Conservation (phyloP, 2,329 filamentous ascomycete genomes). For the Aspergillus flavus region DNA sequence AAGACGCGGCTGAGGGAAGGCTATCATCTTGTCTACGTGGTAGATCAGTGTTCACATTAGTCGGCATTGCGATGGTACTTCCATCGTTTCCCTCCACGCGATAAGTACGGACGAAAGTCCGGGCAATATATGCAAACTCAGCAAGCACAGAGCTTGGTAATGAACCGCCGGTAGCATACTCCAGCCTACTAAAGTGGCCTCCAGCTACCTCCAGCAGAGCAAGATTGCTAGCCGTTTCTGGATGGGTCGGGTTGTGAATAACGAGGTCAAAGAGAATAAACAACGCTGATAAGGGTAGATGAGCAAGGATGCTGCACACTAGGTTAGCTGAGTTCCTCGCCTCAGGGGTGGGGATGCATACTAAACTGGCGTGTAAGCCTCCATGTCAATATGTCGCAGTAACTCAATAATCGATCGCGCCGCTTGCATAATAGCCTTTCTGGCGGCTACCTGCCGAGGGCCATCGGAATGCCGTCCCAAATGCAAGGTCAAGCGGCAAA, state of each 20-base stretch:
- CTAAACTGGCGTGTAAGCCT: constrained; percentile 39
- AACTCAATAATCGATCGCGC: constrained; percentile 39
- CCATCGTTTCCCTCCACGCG: background rate
- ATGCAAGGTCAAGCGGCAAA: constrained; percentile 34
- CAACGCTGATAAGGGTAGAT: constrained; percentile 40
- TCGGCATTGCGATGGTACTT: background rate
- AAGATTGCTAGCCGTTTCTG: constrained; percentile 42
- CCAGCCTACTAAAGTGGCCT: constrained; percentile 48
- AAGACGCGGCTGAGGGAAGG: too few relatives aligned
- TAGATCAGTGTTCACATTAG: background rate
- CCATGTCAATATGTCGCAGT: constrained; percentile 36
- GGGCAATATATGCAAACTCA: constrained; percentile 47
- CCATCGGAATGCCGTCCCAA: too few relatives aligned
- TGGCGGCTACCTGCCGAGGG: too few relatives aligned
- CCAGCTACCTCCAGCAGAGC: constrained; percentile 46
- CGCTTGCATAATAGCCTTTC: constrained; percentile 26
- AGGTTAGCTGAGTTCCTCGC: background rate
- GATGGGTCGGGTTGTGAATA: constrained; percentile 40
- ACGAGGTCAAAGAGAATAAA: constrained; percentile 49
- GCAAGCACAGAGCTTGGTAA: constrained; percentile 44
- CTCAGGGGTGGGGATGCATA: constrained; percentile 20
- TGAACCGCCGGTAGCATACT: constrained; percentile 39
- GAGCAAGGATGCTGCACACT: constrained; percentile 32
- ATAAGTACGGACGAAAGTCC: constrained; percentile 36
- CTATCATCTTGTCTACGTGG: too few relatives aligned